Conservation (phyloP, 2,329 filamentous ascomycete species). For the Cladosporium sp. region DNA sequence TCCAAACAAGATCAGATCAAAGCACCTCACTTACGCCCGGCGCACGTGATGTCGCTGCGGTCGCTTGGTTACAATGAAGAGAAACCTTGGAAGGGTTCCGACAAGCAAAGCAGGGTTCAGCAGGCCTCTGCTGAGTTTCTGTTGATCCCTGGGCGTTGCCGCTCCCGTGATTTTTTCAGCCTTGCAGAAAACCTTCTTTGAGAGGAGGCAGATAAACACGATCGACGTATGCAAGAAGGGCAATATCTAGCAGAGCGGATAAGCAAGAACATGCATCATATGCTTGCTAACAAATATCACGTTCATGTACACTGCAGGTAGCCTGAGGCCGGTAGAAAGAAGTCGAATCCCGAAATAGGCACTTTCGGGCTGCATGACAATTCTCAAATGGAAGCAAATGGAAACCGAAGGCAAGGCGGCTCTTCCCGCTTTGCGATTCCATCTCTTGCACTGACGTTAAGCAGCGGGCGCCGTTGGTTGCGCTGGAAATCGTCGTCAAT, state of each 20-base stretch:
- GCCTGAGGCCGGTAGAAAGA: neutral
- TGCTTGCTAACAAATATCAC: neutral
- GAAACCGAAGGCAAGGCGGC: neutral
- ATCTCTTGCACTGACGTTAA: conserved; percentile 13
- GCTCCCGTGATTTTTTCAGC: conserved; percentile 1
- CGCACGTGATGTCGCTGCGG: neutral
- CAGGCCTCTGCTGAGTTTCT: neutral
- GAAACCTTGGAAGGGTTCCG: neutral
- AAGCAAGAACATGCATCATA: neutral
- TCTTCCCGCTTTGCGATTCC: neutral
- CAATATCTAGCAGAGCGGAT: neutral
- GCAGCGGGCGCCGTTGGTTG: conserved; percentile 1
- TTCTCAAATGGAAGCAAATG: conserved; percentile 6
- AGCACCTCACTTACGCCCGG: neutral
- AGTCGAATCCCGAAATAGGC: neutral
- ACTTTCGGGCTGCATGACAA: conserved; percentile 11
- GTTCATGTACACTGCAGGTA: neutral
- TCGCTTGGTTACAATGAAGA: neutral
- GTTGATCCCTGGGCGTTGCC: conserved; percentile 3
- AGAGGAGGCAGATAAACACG: neutral
- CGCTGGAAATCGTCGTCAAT: conserved; percentile 12
- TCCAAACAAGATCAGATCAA: neutral
- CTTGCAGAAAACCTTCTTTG: conserved; percentile 6
- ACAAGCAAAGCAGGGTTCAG: conserved; percentile 2
- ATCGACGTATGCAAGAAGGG: neutral